A percentile compares a stretch with the other conserved stretches of the same genome.
These are phyloP conservation scores for Trichoderma lentiforme DNA, from an alignment of 2,329 filamentous ascomycete species.

Conservation along the genomic window DNA sequence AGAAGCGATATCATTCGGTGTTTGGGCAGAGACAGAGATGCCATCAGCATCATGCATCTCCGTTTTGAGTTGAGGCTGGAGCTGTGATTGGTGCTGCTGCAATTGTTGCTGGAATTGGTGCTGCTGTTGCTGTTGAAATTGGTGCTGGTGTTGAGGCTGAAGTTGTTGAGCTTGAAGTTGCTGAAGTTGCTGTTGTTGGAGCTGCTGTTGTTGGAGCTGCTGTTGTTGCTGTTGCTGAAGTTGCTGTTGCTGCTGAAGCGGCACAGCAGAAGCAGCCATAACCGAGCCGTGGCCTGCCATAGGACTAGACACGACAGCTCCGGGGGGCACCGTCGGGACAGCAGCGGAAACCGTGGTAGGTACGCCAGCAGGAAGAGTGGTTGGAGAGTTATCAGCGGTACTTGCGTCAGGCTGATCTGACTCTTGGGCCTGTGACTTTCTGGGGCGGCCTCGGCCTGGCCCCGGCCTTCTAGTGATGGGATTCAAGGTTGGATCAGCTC, in stretches of 20 bases:
- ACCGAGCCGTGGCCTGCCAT: not conserved
- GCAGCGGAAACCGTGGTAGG: constrained; percentile 10
- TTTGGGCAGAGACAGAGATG: not conserved
- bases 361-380: not conserved
- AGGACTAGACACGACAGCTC: not conserved
- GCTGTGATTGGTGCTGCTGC: constrained; percentile 1
- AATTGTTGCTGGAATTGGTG: not conserved
- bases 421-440: constrained; percentile 35
- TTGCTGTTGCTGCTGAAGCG: constrained; percentile 4
- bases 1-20: constrained; percentile 5
- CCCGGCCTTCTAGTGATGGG: constrained; percentile 60
- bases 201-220: not conserved
- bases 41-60: constrained; percentile 5
- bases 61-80: not conserved
- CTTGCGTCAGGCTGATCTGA: constrained; percentile 15
- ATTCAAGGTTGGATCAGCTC: constrained; percentile 50
- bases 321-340: not conserved
- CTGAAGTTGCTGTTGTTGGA: not conserved
- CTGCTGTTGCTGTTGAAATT: not conserved
- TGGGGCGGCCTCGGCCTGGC: constrained; percentile 53
- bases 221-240: constrained; percentile 16
- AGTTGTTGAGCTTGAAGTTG: too few relatives aligned
- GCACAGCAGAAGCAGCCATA: constrained; percentile 12
- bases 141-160: constrained; percentile 17
- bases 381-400: not conserved